A percentile compares a stretch with the other conserved stretches of the same genome.
Evolutionary conservation across 2,329 filamentous ascomycete species (phyloP).

Genomic region (Penicillium sp.): DNA sequence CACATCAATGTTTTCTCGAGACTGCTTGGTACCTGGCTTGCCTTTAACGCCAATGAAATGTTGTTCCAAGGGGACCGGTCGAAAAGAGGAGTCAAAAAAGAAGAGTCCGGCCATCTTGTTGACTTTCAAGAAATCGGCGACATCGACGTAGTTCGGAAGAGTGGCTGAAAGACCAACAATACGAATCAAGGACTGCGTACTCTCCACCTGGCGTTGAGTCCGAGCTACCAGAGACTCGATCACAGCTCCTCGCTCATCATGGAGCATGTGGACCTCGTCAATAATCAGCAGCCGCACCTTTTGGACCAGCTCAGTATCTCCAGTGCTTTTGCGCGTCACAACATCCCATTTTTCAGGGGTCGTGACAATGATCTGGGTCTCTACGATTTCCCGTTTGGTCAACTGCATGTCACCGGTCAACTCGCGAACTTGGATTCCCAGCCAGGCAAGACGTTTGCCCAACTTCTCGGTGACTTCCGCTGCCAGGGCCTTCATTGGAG

Average conservation of each 20-base stretch:
- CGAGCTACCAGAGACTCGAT: slow-evolving; percentile 92
- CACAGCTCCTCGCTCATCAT: slow-evolving; percentile 94
- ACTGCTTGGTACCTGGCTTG: slow-evolving; percentile 75
- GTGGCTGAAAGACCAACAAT: slow-evolving; percentile 95
- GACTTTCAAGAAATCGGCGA: slow-evolving; percentile 94
- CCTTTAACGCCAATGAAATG: slow-evolving; percentile 95
- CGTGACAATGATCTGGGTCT: slow-evolving; percentile 96
- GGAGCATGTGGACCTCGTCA: slow-evolving; percentile 98
- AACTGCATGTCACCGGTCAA: slow-evolving; percentile 98
- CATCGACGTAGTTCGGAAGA: slow-evolving; percentile 92
- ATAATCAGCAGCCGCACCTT: slow-evolving; percentile 96
- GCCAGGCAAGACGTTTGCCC: slow-evolving; percentile 85
- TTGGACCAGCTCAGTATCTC: slow-evolving; percentile 94
- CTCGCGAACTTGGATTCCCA: slow-evolving; percentile 87
- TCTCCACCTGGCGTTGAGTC: slow-evolving; percentile 94
- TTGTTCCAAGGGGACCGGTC: slow-evolving; percentile 92
- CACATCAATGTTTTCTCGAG: slow-evolving; percentile 82
- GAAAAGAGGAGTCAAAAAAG: slow-evolving; percentile 94
- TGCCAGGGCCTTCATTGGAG: slow-evolving; percentile 96
- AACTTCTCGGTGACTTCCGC: slow-evolving; percentile 96
- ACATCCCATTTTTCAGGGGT: slow-evolving; percentile 99
- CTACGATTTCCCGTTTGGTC: slow-evolving; percentile 90
- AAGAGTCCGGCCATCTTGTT: slow-evolving; percentile 91
- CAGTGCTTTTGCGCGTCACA: slow-evolving; percentile 92
- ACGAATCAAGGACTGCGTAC: slow-evolving; percentile 93